A percentile compares a stretch with the other conserved stretches of the same genome.
phyloP scores from a whole-genome alignment of 192 early-diverging fungal genomes.

The Coemansia aciculifera region DNA sequence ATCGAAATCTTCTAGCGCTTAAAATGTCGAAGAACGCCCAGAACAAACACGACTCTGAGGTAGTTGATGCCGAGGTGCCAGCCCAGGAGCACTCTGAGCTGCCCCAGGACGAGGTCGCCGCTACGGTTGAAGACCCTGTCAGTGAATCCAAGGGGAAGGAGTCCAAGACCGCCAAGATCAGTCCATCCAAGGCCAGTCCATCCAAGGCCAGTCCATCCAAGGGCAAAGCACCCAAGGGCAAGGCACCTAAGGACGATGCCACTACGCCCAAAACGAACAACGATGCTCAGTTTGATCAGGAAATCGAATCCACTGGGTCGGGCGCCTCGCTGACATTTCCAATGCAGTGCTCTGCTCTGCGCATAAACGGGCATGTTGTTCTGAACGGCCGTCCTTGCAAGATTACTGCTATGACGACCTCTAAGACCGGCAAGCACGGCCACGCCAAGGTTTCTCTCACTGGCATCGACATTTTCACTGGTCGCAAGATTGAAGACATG shows the following conservation, averaged over 20 bases:
- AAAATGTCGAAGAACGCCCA: slow-evolving; percentile 59
- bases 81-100: slow-evolving; percentile 54
- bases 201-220: not conserved
- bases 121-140: slow-evolving; percentile 58
- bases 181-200: not conserved
- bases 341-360: slow-evolving; percentile 98
- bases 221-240: not conserved
- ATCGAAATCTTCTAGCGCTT: not conserved
- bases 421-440: slow-evolving; percentile 99
- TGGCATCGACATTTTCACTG: slow-evolving; percentile 96
- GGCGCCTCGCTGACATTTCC: slow-evolving; percentile 95
- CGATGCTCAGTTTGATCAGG: slow-evolving; percentile 11
- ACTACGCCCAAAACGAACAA: not conserved
- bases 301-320: slow-evolving; percentile 21
- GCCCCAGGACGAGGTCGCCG: slow-evolving; percentile 56
- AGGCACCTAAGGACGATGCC: not conserved
- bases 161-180: not conserved
- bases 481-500: slow-evolving; percentile 97
- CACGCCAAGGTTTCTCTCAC: slow-evolving; percentile 99
- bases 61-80: slow-evolving; percentile 50
- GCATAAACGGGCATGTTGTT: slow-evolving; percentile 97
- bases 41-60: slow-evolving; percentile 72
- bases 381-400: slow-evolving; percentile 99
- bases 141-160: not conserved
- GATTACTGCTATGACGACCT: slow-evolving; percentile 99